Evolutionary conservation across 257 asterid genomes (phyloP), one percentile per base, ranked within the genome.

Genomic region (Solanum bulbocastanum): DNA sequence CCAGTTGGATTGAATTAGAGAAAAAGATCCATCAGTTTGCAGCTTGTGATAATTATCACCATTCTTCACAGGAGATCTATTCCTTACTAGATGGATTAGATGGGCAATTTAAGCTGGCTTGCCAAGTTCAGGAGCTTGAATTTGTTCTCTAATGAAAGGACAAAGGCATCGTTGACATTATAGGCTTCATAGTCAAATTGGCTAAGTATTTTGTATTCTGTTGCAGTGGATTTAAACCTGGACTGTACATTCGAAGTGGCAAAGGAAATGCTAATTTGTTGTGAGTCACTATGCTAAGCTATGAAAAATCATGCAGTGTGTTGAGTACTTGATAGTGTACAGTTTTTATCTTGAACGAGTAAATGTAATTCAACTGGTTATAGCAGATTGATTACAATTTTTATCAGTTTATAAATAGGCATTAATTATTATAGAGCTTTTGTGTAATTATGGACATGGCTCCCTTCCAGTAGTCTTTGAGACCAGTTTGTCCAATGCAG

Each of bases 1-100:
- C 91, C 22, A 96, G 98, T 84, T 94, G 98, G 98, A 91, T 96
- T 46, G 97, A 96, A 90, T 89, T 94, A 86, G 87, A 89, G 83
- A 93, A 86, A 89, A 89, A 89, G 87, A 90, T 90, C 88, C 94
- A 93, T 89, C 95, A 89, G 78, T 96, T 96, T 93, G 94, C 96
- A 78, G 95, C 98, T 84, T 91, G 93, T 87, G 96, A 91, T 89
- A 86, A 89, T 62, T 62, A 87, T 88, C 95, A 92, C 84, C 92
- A 96, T 40, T 90, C 89, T 36, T 92, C 92, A 6, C 87, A 88
- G 76, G 94, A 89, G 88, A 92, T 93, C 60, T 89, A 89, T 83
- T 88, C 85, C 76, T 62, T 92, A 13, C 83, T 93, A 88, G 93
- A 91, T 90, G 91, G 76, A 88, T 91, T 94, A 56, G 92, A 92